phyloP scores from a whole-genome alignment of 176 grass and related monocot species.

The Carex myosuroides region DNA sequence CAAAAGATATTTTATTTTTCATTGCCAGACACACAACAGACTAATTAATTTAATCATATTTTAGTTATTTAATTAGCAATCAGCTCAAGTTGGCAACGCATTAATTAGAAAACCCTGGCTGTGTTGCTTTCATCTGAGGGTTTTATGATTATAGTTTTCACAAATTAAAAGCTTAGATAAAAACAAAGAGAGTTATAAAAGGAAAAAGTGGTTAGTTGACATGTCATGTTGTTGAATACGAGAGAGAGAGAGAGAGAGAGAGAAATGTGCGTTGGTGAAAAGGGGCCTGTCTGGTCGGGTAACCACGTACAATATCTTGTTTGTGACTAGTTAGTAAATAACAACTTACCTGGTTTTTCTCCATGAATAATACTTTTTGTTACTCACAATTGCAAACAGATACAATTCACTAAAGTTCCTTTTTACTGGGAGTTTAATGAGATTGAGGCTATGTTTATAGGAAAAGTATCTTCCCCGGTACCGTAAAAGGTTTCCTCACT shows the following conservation, averaged over 20 bases:
- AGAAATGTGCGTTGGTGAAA: constrained; percentile 12
- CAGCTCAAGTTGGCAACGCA: background rate
- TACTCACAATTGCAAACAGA: background rate
- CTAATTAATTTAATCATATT: background rate
- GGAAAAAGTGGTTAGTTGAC: constrained; percentile 27
- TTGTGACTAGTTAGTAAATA: constrained; percentile 25
- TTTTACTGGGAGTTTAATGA: background rate
- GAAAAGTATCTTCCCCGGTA: too few species aligned
- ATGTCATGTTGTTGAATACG: constrained; percentile 27
- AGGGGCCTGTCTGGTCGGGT: constrained; percentile 21
- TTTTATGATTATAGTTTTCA: background rate
- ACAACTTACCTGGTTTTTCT: constrained; percentile 10
- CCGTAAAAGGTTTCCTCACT: too few species aligned
- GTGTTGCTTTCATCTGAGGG: background rate
- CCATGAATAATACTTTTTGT: background rate
- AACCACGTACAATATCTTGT: constrained; percentile 24
- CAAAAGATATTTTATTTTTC: too few species aligned
- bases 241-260: constrained; percentile 11
- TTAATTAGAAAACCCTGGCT: background rate
- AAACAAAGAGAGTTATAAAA: constrained; percentile 8
- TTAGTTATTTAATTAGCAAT: background rate
- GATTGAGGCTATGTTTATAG: too few species aligned
- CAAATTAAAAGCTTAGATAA: constrained; percentile 12
- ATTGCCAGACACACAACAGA: too few species aligned
- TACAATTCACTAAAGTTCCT: background rate